Evolutionary conservation across 352 stramenopile species (phyloP).

Genomic region (Phytophthora colocasiae): DNA sequence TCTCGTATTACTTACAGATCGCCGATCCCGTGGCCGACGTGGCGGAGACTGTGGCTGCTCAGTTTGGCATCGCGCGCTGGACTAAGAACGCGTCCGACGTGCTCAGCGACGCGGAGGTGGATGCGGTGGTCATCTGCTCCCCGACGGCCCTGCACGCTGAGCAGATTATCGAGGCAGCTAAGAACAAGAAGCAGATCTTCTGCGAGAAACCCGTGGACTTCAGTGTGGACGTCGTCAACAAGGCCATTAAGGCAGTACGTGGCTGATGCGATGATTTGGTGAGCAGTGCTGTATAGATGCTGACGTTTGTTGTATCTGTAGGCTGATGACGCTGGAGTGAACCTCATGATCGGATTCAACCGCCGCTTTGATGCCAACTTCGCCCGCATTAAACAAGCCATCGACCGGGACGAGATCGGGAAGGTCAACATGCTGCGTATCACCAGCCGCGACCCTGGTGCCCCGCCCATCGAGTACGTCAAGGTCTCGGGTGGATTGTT

Average conservation of each 20-base stretch:
- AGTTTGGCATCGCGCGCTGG: constrained; percentile 65
- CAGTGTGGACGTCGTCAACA: constrained; percentile 69
- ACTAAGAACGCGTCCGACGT: constrained; percentile 86
- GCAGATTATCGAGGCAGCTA: constrained; percentile 94
- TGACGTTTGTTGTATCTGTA: constrained; percentile 43
- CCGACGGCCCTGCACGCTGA: constrained; percentile 93
- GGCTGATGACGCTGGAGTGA: constrained; percentile 73
- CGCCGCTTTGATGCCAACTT: constrained; percentile 96
- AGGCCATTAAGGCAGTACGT: constrained; percentile 58
- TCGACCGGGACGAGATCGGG: constrained; percentile 90
- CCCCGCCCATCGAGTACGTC: constrained; percentile 56
- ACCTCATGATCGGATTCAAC: constrained; percentile 96
- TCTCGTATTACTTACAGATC: constrained; percentile 27
- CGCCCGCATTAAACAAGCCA: constrained; percentile 80
- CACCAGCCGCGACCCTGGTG: constrained; percentile 62
- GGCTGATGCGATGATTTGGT: background rate
- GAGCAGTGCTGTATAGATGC: background rate
- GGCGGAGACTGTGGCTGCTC: constrained; percentile 27
- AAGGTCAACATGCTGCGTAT: constrained; percentile 87
- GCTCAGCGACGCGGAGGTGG: constrained; percentile 91
- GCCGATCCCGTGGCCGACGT: constrained; percentile 44
- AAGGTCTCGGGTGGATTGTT: constrained; percentile 91
- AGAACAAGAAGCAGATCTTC: constrained; percentile 94
- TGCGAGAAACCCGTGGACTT: constrained; percentile 96
- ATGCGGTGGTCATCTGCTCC: constrained; percentile 97